Evolutionary conservation across 495 filamentous ascomycete genomes (phyloP).

Genomic region (Xylaria venustula): DNA sequence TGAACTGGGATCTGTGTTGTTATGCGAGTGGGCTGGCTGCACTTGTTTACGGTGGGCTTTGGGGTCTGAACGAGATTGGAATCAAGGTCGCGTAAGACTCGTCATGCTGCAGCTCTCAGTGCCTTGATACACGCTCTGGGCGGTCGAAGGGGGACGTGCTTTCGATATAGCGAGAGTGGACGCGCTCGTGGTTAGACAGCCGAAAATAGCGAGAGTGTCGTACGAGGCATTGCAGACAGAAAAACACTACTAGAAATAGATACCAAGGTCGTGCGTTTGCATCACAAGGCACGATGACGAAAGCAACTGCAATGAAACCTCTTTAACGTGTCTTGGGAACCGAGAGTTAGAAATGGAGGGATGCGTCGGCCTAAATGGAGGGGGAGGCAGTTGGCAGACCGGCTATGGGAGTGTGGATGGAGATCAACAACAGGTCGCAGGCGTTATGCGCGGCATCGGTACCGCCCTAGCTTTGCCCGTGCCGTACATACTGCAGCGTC

Average conservation of each 20-base stretch:
- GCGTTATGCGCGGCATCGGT: constrained; percentile 1
- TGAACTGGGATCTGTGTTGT: background rate
- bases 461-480: background rate
- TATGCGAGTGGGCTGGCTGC: background rate
- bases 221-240: constrained; percentile 28
- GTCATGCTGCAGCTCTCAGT: constrained; percentile 10
- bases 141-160: background rate
- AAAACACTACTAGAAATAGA: constrained; percentile 13
- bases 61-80: background rate
- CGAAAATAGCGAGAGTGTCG: constrained; percentile 13
- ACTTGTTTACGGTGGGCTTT: background rate
- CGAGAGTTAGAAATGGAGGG: background rate
- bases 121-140: background rate
- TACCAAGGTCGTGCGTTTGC: background rate
- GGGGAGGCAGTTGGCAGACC: background rate
- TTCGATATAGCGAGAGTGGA: constrained; percentile 4
- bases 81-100: constrained; percentile 12
- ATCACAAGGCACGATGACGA: constrained; percentile 15
- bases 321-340: constrained; percentile 1
- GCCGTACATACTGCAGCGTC: background rate
- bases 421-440: constrained; percentile 7
- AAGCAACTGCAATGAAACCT: constrained; percentile 9
- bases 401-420: background rate
- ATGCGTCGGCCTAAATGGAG: constrained; percentile 4
- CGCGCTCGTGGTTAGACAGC: constrained; percentile 17